Base-by-base conservation (phyloP, 2,329 filamentous ascomycete genomes). In the Monosporascus sp. region DNA sequence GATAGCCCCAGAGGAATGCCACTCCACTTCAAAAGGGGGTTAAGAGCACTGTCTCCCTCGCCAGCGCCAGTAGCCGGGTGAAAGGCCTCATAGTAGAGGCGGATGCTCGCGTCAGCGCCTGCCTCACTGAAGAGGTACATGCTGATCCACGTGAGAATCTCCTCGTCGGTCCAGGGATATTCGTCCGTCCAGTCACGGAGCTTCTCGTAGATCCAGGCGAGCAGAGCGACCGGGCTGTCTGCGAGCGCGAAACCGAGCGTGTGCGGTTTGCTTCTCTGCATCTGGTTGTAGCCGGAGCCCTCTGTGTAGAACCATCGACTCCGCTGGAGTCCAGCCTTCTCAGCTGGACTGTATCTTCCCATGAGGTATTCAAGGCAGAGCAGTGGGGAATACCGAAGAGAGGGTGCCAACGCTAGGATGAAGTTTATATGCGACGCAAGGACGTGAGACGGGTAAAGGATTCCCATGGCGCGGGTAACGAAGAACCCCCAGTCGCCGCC, bases 191-290 rank as follows among this genome's bases (percentile, higher is more conserved):
- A 93, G 59, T 87, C 84, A 54, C 85, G 79, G 22, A 93, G 71
- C 66, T 93, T 93, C 70, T 93, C 89, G 58, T 88, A 88, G 35
- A 93, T 82, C 89, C 89, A 93, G 0, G 86, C 82, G 1, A 93
- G 73, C 5, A 92, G 70, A 0, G 78, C 87, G 0, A 88, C 79
- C 0, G 89, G 89, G 5, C 79, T 85, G 65, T 91, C 87, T 0
- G 80, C 75, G 1, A 92, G 74, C 0, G 77, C 82, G 63, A 88
- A 89, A 0, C 85, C 85, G 0, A 91, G 63, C 0, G 89, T 92
- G 45, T 89, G 83, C 0, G 89, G 89, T 51, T 84, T 84, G 0
- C 87, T 91, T 15, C 70, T 67, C 60, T 89, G 86, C 48, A 80
- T 68, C 3, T 73, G 58, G 51, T 76, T 73, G 65, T 89, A 89